Evolutionary conservation across 2,329 filamentous ascomycete species (phyloP), one percentile per base, ranked within the genome.

Genomic region (Fusarium sp.): DNA sequence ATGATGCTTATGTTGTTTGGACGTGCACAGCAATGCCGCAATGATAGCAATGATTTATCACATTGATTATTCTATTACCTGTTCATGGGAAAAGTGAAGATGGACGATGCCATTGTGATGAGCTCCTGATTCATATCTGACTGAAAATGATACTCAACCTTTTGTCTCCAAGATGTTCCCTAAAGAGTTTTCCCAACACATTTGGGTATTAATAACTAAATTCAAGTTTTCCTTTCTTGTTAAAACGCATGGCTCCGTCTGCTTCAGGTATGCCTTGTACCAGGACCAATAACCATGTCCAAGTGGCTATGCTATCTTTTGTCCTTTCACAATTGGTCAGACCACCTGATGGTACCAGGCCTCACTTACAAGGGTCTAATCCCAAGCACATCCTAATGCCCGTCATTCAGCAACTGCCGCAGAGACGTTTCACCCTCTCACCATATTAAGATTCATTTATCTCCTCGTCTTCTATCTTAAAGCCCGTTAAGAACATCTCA

Each of bases 41-140:
- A 77, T 71, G 75, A 77, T 56, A 73, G 70, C 69, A 75, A 76
- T 67, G 71, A 76, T 66, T 67, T 51, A 65, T 59, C 46, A 54
- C 7, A 58, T 46, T 25, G 31, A 39, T 48, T 42, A 33, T 46
- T 21, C n/a, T 10, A 18, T n/a, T 7, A 11, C 20, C n/a, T n/a
- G n/a, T n/a, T 33, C 7, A 11, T 49, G 14, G 14, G 35, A 25
- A 25, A 25, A 25, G 25, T 29, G 37, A n/a, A 42, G 9, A 11
- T 8, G 11, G 11, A 21, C 15, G 2, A 25, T 27, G 15, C 14
- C 13, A 15, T 13, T 33, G 5, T 42, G 23, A 29, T 21, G 6
- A 11, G 43, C 15, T 13, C 18, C 6, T 2, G 6, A 31, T 31
- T 7, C 9, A 17, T 18, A 15, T 4, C 21, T 21, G 18, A n/a